Percentiles rank a stretch among this genome's conserved stretches.
Conservation (phyloP, 129 eudicot species). For the sunflower (Helianthus annuus) region DNA sequence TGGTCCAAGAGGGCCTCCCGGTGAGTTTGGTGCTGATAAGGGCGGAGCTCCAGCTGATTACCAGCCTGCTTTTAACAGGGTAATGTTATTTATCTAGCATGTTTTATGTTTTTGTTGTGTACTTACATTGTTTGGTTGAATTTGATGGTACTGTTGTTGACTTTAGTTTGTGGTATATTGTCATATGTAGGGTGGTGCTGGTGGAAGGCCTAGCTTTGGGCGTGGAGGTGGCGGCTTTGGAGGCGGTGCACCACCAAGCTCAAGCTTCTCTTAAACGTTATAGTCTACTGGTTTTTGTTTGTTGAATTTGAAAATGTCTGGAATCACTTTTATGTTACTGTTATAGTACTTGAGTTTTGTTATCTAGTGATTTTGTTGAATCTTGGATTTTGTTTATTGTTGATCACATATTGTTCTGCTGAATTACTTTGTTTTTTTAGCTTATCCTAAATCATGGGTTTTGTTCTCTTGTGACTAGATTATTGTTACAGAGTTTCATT, state of each 20-base stretch:
- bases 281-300: conserved; percentile 10
- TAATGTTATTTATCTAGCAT: conserved; percentile 19
- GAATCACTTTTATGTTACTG: conserved; percentile 19
- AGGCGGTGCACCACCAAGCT: conserved; percentile 79
- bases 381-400: conserved; percentile 20
- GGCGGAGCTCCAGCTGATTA: conserved; percentile 97
- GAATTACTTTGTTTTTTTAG: not conserved
- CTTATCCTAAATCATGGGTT: not conserved
- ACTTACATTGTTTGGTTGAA: not conserved
- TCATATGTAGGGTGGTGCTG: conserved; percentile 60
- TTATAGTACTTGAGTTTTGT: conserved; percentile 34
- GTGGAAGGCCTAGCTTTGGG: conserved; percentile 87
- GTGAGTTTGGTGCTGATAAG: conserved; percentile 90
- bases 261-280: conserved; percentile 43
- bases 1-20: conserved; percentile 87
- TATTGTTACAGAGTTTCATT: not conserved
- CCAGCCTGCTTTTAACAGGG: conserved; percentile 92
- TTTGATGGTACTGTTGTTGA: not conserved
- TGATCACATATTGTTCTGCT: conserved; percentile 2
- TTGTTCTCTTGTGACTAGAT: not conserved
- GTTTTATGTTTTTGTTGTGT: not conserved
- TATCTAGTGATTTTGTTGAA: conserved; percentile 26
- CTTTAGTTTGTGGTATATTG: not conserved
- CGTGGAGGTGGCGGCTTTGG: conserved; percentile 95
- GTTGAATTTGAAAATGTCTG: conserved; percentile 17